These are phyloP conservation scores for Catharanthus roseus DNA, from an alignment of 257 asterid species.

Conservation along the genomic window DNA sequence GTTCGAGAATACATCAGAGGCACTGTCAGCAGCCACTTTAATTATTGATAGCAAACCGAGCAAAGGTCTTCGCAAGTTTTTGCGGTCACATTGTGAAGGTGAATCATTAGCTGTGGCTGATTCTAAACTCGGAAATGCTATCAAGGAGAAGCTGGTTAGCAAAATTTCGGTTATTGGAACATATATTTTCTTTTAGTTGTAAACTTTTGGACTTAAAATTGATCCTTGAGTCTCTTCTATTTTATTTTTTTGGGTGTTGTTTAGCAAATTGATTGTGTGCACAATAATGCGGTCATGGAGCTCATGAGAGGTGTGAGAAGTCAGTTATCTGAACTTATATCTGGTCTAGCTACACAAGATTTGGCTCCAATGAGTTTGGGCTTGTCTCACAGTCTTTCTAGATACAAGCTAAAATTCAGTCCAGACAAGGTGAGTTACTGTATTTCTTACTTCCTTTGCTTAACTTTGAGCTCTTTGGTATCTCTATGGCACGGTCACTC, in stretches of 20 bases:
- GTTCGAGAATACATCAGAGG: slow-evolving; percentile 79
- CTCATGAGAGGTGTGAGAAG: slow-evolving; percentile 89
- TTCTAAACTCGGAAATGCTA: slow-evolving; percentile 74
- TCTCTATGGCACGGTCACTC: no score
- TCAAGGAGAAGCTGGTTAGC: slow-evolving; percentile 86
- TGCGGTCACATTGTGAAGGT: slow-evolving; percentile 62
- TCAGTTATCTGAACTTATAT: slow-evolving; percentile 66
- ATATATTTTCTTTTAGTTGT: not conserved
- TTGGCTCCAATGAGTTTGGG: slow-evolving; percentile 94
- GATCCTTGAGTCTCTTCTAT: slow-evolving; percentile 1
- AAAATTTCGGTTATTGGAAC: not conserved
- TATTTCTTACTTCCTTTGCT: not conserved
- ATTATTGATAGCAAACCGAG: slow-evolving; percentile 36
- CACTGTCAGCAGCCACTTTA: slow-evolving; percentile 64
- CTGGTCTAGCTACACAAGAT: slow-evolving; percentile 76
- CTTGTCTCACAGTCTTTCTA: slow-evolving; percentile 78
- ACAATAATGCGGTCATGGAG: slow-evolving; percentile 81
- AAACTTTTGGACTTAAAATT: not conserved
- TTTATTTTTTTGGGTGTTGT: not conserved
- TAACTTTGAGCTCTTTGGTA: not conserved
- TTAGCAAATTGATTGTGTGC: slow-evolving; percentile 87
- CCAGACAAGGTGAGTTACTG: slow-evolving; percentile 62
- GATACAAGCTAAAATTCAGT: slow-evolving; percentile 81
- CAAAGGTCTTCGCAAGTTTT: slow-evolving; percentile 58
- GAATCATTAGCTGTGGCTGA: slow-evolving; percentile 77